Evolutionary conservation across 495 filamentous ascomycete species (phyloP).

Genomic region (Podospora pseudopauciseta): DNA sequence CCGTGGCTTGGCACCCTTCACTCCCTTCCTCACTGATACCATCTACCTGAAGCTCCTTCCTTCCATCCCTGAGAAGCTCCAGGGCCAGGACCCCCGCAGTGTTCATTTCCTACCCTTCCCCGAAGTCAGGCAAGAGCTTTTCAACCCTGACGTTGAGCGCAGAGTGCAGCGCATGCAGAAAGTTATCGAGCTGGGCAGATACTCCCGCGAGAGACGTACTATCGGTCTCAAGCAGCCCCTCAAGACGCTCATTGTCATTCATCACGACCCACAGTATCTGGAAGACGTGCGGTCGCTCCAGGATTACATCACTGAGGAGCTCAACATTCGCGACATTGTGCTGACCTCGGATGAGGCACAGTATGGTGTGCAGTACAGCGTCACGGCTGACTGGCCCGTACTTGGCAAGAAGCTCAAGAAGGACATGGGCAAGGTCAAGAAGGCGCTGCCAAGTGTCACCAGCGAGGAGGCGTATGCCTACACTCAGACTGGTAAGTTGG

Average conservation of each 20-base stretch:
- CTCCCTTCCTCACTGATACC: slow-evolving; percentile 90
- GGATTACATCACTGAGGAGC: slow-evolving; percentile 80
- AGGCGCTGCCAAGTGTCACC: slow-evolving; percentile 74
- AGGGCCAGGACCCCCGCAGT: slow-evolving; percentile 67
- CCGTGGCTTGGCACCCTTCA: slow-evolving; percentile 87
- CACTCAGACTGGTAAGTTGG: slow-evolving; percentile 63
- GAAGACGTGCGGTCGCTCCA: slow-evolving; percentile 82
- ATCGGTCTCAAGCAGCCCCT: slow-evolving; percentile 87
- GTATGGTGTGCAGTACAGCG: slow-evolving; percentile 88
- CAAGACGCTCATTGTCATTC: slow-evolving; percentile 86
- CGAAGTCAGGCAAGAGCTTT: slow-evolving; percentile 79
- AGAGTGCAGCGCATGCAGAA: slow-evolving; percentile 88
- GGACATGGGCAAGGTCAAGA: slow-evolving; percentile 84
- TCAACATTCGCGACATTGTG: slow-evolving; percentile 84
- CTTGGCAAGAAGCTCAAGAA: slow-evolving; percentile 97
- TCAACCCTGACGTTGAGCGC: slow-evolving; percentile 81
- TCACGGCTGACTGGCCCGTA: slow-evolving; percentile 85
- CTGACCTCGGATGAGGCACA: slow-evolving; percentile 82
- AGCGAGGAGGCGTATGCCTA: slow-evolving; percentile 76
- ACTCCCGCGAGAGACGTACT: slow-evolving; percentile 78
- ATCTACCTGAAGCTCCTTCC: slow-evolving; percentile 87
- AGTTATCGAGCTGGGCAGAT: slow-evolving; percentile 84
- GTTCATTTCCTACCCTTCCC: slow-evolving; percentile 94
- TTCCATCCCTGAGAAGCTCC: slow-evolving; percentile 53
- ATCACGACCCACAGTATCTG: slow-evolving; percentile 78